Evolutionary conservation across 1,139 yeast genomes (phyloP).

Genomic region (Pichia sp.): DNA sequence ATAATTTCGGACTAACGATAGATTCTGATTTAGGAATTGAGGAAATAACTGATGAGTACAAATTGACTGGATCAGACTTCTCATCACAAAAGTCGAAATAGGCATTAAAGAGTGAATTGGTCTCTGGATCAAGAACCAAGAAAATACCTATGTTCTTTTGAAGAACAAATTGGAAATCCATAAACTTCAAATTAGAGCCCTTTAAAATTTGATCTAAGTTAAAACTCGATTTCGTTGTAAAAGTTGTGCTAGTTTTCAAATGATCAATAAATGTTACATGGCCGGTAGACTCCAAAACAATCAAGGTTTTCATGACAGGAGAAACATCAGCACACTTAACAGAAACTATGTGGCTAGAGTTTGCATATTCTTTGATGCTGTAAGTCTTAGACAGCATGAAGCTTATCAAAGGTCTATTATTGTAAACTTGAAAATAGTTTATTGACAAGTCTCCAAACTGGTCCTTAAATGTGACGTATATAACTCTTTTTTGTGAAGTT

Average conservation of each 20-base stretch:
- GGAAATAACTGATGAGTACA: neutral
- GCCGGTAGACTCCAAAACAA: conserved; percentile 46
- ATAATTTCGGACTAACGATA: neutral
- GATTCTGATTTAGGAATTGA: neutral
- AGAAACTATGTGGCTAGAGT: conserved; percentile 50
- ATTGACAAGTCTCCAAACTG: conserved; percentile 59
- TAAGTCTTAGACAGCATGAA: conserved; percentile 22
- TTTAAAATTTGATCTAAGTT: conserved; percentile 2
- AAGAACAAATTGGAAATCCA: conserved; percentile 8
- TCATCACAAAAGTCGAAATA: neutral
- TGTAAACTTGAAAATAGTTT: conserved; percentile 34
- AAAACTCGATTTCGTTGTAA: conserved; percentile 3
- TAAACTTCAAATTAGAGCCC: neutral
- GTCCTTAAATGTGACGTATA: conserved; percentile 63
- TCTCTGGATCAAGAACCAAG: neutral
- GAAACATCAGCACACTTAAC: conserved; percentile 36
- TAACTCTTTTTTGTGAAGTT: conserved; percentile 66
- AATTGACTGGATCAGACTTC: neutral
- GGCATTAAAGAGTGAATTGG: neutral
- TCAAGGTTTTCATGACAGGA: conserved; percentile 33
- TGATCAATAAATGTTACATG: conserved; percentile 35
- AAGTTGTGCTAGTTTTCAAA: conserved; percentile 15
- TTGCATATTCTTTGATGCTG: conserved; percentile 20
- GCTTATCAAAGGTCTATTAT: conserved; percentile 34
- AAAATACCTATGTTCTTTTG: conserved; percentile 5